Conservation (phyloP, 1,284 basidiomycete species). For the Heliocybe sulcata region DNA sequence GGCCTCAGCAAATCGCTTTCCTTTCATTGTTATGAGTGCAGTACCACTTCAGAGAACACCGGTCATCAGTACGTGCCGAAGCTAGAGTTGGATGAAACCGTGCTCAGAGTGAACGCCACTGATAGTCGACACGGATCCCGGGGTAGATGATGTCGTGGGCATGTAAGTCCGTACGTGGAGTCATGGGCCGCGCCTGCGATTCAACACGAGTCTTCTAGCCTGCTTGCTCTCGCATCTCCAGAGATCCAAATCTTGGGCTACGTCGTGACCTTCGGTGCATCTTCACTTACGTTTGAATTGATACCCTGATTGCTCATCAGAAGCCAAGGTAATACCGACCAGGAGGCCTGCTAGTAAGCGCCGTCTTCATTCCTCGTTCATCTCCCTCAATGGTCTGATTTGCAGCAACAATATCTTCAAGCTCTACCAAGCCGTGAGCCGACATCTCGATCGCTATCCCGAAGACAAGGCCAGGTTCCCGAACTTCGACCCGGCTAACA, state of each 20-base stretch:
- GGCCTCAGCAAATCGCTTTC: not conserved
- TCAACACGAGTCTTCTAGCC: constrained; percentile 21
- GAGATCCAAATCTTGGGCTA: constrained; percentile 76
- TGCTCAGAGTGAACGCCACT: constrained; percentile 8
- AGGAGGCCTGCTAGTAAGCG: constrained; percentile 50
- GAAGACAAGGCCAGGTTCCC: constrained; percentile 51
- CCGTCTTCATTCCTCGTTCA: not conserved
- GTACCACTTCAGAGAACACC: constrained; percentile 24
- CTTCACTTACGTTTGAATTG: not conserved
- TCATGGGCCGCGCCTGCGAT: constrained; percentile 20
- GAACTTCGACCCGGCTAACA: constrained; percentile 39
- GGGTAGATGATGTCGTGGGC: constrained; percentile 88
- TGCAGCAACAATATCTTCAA: constrained; percentile 72
- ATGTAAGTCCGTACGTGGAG: constrained; percentile 32
- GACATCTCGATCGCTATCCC: constrained; percentile 57
- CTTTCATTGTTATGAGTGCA: not conserved
- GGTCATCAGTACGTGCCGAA: constrained; percentile 40
- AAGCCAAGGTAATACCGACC: constrained; percentile 63
- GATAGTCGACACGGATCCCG: constrained; percentile 78
- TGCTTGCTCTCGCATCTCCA: constrained; percentile 68
- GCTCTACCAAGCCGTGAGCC: constrained; percentile 64
- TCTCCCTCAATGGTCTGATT: not conserved
- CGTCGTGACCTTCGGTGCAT: constrained; percentile 67
- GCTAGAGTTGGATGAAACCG: not conserved
- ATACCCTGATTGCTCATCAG: constrained; percentile 7